Base-by-base conservation (phyloP, 139 green algal genomes). In the Raphidocelis subcapitata region DNA sequence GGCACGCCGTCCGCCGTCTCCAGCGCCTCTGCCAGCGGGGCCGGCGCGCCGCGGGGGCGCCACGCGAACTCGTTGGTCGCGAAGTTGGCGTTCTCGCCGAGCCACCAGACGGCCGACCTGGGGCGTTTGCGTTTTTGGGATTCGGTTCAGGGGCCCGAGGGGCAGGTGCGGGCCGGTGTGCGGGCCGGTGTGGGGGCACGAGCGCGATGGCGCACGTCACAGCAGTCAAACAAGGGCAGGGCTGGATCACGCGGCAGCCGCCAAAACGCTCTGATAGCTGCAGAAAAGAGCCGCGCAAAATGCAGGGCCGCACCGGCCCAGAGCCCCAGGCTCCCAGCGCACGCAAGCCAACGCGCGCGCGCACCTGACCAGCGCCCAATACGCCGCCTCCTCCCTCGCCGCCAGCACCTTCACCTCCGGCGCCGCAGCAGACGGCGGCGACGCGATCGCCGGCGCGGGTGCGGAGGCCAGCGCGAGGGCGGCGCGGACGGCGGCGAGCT, bases 41-140 rank as follows among this genome's bases (percentile, higher is more conserved):
- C 24, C 3, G 41, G 32, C 4, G 72, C 47, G 0, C 49, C 14
- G 23, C 41, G 29, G 1, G 69, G 62, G 51, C 74, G 55, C 83
- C 83, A 88, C 8, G 77, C 73, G 51, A 82, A 84, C 64, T 90
- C 86, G 16, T 82, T 81, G 26, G 83, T 72, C 0, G 87, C 72
- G 32, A 75, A 77, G 79, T 94, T 96, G 21, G 85, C 76, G 55
- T 94, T 79, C 83, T 95, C 91, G 4, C 91, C 92, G 59, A 97
- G 75, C 92, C 92, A 97, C 82, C 85, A 75, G 24, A 52, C 79
- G 16, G 79, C 69, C 28, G 62, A 74, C 66, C 70, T 78, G 67
- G 35, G 23, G 23, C 2, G 52, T 32, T 26, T 10, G 44, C 28
- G 62, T 24, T 2, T 23, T 32, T 18, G 18, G 33, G 29, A 54